Evolutionary conservation across 306 rosid genomes (phyloP).

Genomic region (Acacia confusa): DNA sequence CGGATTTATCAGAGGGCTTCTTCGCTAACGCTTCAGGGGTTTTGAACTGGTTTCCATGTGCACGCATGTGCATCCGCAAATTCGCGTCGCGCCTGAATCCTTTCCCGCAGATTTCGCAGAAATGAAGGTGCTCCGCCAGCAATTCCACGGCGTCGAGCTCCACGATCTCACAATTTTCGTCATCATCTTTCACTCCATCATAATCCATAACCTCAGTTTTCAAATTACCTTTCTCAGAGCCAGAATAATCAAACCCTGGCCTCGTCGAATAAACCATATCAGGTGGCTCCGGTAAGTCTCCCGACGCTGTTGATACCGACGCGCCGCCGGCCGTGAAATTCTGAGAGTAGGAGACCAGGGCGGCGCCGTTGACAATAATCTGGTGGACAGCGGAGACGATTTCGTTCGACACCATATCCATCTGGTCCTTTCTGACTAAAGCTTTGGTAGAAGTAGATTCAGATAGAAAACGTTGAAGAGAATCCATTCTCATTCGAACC

Average conservation of each 20-base stretch:
- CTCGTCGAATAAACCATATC: not conserved
- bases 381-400: constrained; percentile 62
- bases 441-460: constrained; percentile 46
- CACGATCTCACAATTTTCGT: constrained; percentile 50
- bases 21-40: constrained; percentile 71
- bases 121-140: constrained; percentile 76
- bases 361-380: constrained; percentile 55
- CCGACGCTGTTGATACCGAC: not conserved
- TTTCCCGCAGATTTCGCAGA: constrained; percentile 92
- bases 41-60: constrained; percentile 83
- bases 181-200: constrained; percentile 20
- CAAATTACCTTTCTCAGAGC: constrained; percentile 27
- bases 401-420: constrained; percentile 56
- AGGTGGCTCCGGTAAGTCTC: not conserved
- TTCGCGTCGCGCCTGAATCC: constrained; percentile 95
- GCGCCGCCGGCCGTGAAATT: not conserved
- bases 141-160: constrained; percentile 79
- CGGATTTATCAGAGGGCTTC: constrained; percentile 36
- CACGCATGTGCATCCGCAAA: constrained; percentile 91
- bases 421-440: constrained; percentile 43
- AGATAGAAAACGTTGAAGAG: constrained; percentile 56
- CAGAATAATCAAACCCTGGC: not conserved
- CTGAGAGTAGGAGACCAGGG: constrained; percentile 49
- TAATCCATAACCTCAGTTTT: constrained; percentile 39
- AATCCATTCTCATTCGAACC: constrained; percentile 54